These are phyloP conservation scores for Candida coleopterorum DNA, from an alignment of 805 yeast species.

Conservation along the genomic window DNA sequence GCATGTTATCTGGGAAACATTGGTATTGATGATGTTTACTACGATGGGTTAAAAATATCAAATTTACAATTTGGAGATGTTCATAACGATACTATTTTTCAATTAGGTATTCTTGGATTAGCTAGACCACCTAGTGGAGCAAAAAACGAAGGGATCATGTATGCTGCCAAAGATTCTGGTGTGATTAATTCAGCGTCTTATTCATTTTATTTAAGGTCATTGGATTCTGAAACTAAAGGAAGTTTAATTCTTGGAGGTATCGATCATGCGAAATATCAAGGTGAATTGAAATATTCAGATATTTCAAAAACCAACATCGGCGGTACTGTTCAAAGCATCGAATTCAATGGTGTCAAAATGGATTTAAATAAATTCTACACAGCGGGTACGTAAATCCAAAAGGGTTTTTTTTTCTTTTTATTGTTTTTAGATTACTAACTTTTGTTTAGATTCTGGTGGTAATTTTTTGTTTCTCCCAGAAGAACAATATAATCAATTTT, in stretches of 20 bases:
- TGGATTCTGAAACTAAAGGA: background rate
- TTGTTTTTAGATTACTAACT: too few relatives aligned
- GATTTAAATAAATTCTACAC: background rate
- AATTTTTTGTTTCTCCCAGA: background rate
- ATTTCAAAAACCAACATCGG: background rate
- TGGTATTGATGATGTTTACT: conserved; percentile 1
- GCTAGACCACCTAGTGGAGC: background rate
- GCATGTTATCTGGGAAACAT: background rate
- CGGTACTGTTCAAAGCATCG: background rate
- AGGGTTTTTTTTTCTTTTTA: too few relatives aligned
- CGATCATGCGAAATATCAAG: conserved; percentile 2
- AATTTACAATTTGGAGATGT: conserved; percentile 1
- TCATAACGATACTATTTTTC: background rate
- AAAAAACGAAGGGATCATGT: background rate
- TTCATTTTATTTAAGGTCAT: background rate
- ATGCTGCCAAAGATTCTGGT: background rate
- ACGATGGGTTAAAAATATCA: conserved; percentile 1
- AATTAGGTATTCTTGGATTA: conserved; percentile 1
- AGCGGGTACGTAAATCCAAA: background rate
- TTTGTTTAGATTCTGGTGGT: conserved; percentile 4
- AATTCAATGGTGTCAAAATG: background rate
- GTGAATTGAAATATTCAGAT: background rate
- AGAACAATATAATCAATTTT: conserved; percentile 1
- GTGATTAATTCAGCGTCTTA: conserved; percentile 1
- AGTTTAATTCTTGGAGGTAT: conserved; percentile 3